Base-by-base conservation (phyloP, 768 basidiomycete species). In the Cyclocybe cylindracea region DNA sequence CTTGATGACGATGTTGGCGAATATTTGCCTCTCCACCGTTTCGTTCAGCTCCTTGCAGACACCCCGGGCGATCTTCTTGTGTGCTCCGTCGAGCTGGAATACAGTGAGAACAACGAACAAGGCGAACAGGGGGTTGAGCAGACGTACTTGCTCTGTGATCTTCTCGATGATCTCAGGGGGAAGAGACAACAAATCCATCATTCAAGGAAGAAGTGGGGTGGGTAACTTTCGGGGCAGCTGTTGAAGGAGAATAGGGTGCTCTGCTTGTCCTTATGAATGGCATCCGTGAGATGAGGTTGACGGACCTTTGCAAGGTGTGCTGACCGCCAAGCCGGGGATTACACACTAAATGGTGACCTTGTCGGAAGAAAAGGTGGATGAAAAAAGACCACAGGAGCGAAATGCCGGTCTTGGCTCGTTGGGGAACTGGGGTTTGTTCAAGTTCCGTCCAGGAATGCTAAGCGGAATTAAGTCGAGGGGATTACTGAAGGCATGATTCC, bases 21-120 rank as follows among this genome's bases (percentile, higher is more conserved):
- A 61, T n/a, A 61, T 54, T 13, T 61, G 60, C 33, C 54, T 54
- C 34, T 57, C 56, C 36, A 58, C 57, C 44, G 58, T 58, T 16
- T 14, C 50, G 45, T 61, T 56, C 11, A 61, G 54, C 16, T 49
- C 50, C 38, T 37, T 55, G 51, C 57, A 61, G 35, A 50, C 51
- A 13, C 51, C 39, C 8, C 60, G 56, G 1, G 56, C 24, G 40
- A 39, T 49, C 43, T 61, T 61, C 54, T 61, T 61, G 47, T 58
- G 43, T 10, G 37, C 36, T 11, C 58, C 58, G 5, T 51, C 54
- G 37, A 59, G 51, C 58, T 59, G 19, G 11, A n/a, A 43, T 31
- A 6, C 10, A n/a, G 6, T 6, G 11, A 35, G 7, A 11, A 7
- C 7, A n/a, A 42, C 5, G 10, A 11, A 18, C 16, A n/a, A 16